phyloP scores from a whole-genome alignment of 2,329 filamentous ascomycete species.

The Exophiala sideris region DNA sequence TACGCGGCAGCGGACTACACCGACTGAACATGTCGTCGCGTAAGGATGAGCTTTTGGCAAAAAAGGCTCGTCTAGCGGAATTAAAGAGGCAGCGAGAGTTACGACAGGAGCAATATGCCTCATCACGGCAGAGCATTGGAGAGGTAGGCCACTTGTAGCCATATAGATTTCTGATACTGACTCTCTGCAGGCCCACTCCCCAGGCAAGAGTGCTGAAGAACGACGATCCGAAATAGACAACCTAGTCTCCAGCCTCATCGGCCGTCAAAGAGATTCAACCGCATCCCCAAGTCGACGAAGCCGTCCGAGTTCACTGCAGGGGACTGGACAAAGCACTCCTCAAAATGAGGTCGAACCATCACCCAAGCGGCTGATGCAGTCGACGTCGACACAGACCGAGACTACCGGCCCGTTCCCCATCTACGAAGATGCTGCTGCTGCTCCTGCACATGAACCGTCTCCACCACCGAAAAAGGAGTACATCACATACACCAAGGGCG shows the following conservation, averaged over 20 bases:
- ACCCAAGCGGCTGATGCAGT: slow-evolving; percentile 41
- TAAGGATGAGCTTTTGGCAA: slow-evolving; percentile 92
- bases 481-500: slow-evolving; percentile 94
- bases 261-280: slow-evolving; percentile 52
- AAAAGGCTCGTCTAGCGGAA: slow-evolving; percentile 95
- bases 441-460: slow-evolving; percentile 48
- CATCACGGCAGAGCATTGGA: slow-evolving; percentile 65
- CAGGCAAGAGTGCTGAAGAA: slow-evolving; percentile 25
- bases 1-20: background rate
- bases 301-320: slow-evolving; percentile 81
- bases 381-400: slow-evolving; percentile 63
- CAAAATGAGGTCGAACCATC: slow-evolving; percentile 50
- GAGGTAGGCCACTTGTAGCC: slow-evolving; percentile 59
- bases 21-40: slow-evolving; percentile 51
- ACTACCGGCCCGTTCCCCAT: slow-evolving; percentile 71
- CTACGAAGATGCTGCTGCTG: slow-evolving; percentile 72
- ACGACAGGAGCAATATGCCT: slow-evolving; percentile 70
- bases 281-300: slow-evolving; percentile 51
- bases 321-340: slow-evolving; percentile 74
- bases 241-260: slow-evolving; percentile 79
- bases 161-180: slow-evolving; percentile 4
- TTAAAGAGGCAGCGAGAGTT: slow-evolving; percentile 88
- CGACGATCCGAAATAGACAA: slow-evolving; percentile 51
- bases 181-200: slow-evolving; percentile 20
- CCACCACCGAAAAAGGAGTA: slow-evolving; percentile 60